Evolutionary conservation across 2,329 filamentous ascomycete genomes (phyloP).

Genomic region (Exophiala spinifera): DNA sequence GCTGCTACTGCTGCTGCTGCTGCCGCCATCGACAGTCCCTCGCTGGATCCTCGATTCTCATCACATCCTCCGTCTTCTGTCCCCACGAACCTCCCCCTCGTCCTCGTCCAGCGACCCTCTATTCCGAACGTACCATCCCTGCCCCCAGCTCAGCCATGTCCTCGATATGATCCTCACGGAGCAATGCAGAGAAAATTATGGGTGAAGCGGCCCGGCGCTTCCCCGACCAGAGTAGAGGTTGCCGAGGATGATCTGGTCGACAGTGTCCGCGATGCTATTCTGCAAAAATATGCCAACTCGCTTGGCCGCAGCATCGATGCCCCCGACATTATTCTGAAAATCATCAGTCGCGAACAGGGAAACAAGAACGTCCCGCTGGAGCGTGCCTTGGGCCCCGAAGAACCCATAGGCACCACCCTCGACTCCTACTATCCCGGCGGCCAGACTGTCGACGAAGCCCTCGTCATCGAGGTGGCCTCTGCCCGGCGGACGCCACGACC

Average conservation of each 20-base stretch:
- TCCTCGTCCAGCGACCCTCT: slow-evolving; percentile 22
- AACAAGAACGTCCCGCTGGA: slow-evolving; percentile 51
- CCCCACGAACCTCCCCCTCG: slow-evolving; percentile 4
- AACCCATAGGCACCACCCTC: slow-evolving; percentile 72
- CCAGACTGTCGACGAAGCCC: slow-evolving; percentile 81
- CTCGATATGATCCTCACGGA: slow-evolving; percentile 34
- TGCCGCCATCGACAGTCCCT: neutral
- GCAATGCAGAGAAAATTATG: slow-evolving; percentile 70
- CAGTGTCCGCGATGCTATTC: slow-evolving; percentile 86
- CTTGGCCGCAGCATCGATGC: slow-evolving; percentile 85
- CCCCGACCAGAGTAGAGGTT: slow-evolving; percentile 81
- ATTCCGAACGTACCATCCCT: slow-evolving; percentile 17
- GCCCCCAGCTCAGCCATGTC: slow-evolving; percentile 7
- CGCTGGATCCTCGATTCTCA: neutral
- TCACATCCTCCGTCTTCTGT: neutral
- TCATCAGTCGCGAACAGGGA: slow-evolving; percentile 63
- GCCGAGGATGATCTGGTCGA: slow-evolving; percentile 88
- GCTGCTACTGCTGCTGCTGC: neutral
- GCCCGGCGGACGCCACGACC: slow-evolving; percentile 70
- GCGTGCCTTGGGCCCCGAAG: slow-evolving; percentile 77
- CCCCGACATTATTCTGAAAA: slow-evolving; percentile 79
- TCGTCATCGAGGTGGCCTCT: slow-evolving; percentile 81
- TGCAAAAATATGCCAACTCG: slow-evolving; percentile 91
- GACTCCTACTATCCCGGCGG: slow-evolving; percentile 83
- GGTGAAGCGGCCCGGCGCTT: slow-evolving; percentile 84